Evolutionary conservation across 2,329 filamentous ascomycete species (phyloP), one percentile per base, ranked within the genome.

Genomic region (Canariomyces notabilis): DNA sequence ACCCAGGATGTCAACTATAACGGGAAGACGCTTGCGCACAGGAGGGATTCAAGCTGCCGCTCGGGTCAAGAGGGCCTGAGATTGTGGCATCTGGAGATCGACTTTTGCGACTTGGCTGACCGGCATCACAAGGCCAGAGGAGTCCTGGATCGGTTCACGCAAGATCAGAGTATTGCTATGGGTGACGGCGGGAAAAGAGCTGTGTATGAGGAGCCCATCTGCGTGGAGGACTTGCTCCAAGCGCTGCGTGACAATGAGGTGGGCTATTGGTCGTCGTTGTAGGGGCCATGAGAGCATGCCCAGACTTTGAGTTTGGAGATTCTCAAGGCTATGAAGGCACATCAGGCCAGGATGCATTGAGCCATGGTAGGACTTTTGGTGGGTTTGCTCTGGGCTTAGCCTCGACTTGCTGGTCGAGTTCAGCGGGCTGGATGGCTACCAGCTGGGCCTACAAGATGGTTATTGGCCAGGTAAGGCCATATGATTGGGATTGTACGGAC

Each of bases 11-110:
- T 45, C 23, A 33, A 39, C 16, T 23, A 15, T 7, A 38, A 39
- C 35, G 42, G 42, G 8, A 37, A 21, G 19, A 45, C 22, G 15
- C 33, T 44, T 21, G 42, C 42, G 3, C 38, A 32, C 15, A 21
- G 20, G n/a, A n/a, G 18, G 21, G 31, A 7, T 6, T 19, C 14
- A 12, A 29, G 26, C 26, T 3, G 9, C 26, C 26, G n/a, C n/a
- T n/a, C n/a, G n/a, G n/a, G n/a, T 9, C 4, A 9, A 12, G 9
- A 4, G 26, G 9, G 26, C 4, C 26, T 12, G 4, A 3, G 7
- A 9, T 3, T 11, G 26, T 29, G 26, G 26, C 26, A 12, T 4
- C 14, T 29, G 26, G 9, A 12, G 26, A 29, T 29, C 26, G 26
- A 29, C 26, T 29, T 29, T 29, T 29, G 26, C 8, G 26, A 12